Percentiles rank a stretch among this genome's conserved stretches.
phyloP scores from a whole-genome alignment of 2,329 filamentous ascomycete genomes.

The Phaeophleospora eucalypticola region DNA sequence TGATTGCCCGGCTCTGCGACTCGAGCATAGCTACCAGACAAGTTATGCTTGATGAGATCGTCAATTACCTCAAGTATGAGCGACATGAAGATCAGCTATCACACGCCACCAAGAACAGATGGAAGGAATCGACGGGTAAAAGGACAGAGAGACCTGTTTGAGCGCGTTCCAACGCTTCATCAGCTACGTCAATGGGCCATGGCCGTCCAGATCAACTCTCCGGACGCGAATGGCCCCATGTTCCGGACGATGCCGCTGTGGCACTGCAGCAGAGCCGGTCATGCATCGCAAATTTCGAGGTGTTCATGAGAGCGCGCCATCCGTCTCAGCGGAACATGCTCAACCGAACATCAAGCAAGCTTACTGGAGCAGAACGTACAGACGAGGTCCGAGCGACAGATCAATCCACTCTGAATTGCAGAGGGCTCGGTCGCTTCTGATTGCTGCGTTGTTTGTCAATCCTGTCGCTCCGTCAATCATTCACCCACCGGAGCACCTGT shows the following conservation, averaged over 20 bases:
- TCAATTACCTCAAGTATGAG: slow-evolving; percentile 7
- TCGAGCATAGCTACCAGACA: slow-evolving; percentile 14
- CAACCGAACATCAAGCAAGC: slow-evolving; percentile 3
- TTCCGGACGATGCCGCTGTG: background rate
- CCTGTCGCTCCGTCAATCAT: slow-evolving; percentile 4
- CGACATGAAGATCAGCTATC: slow-evolving; percentile 5
- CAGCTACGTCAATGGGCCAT: background rate
- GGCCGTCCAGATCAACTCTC: background rate
- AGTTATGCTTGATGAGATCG: slow-evolving; percentile 13
- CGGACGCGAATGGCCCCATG: background rate
- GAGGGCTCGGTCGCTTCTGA: background rate
- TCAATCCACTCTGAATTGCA: too few relatives aligned
- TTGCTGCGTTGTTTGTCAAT: slow-evolving; percentile 4
- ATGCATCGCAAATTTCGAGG: slow-evolving; percentile 2
- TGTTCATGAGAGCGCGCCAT: background rate
- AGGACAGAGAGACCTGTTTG: background rate
- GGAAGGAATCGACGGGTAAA: background rate
- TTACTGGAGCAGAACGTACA: background rate
- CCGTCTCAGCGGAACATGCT: background rate
- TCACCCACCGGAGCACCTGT: background rate
- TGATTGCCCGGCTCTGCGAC: slow-evolving; percentile 21
- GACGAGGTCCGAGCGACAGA: background rate
- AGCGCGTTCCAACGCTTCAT: background rate
- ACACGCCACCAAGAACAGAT: background rate
- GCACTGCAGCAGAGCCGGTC: slow-evolving; percentile 2